These are phyloP conservation scores for Ceratorhiza oryzae-sativae DNA, from an alignment of 1,284 basidiomycete species.

Conservation along the genomic window DNA sequence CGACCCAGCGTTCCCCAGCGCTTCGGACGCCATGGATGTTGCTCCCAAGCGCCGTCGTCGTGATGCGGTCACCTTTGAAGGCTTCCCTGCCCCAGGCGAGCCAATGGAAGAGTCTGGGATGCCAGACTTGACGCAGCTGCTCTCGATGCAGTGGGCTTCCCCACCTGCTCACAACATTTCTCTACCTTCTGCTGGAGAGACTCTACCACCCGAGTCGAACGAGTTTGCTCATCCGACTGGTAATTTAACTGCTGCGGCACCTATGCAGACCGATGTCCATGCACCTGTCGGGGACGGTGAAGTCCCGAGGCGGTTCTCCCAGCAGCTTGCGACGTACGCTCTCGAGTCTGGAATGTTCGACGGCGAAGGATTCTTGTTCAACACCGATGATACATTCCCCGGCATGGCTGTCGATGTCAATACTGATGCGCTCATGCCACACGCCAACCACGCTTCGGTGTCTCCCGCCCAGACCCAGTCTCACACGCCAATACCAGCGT, in stretches of 20 bases:
- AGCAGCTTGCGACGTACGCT: conserved; percentile 26
- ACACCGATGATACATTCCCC: conserved; percentile 29
- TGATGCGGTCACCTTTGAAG: conserved; percentile 29
- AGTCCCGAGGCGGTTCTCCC: conserved; percentile 24
- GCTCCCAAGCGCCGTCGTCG: conserved; percentile 32
- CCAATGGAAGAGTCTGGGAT: background rate
- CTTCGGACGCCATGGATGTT: background rate
- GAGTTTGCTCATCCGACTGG: conserved; percentile 24
- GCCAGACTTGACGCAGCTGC: conserved; percentile 19
- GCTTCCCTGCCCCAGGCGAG: conserved; percentile 10
- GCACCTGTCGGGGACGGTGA: background rate
- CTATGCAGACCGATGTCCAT: too few species aligned
- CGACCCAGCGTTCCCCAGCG: background rate
- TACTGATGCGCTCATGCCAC: background rate
- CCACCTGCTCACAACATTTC: background rate
- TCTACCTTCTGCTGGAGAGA: background rate
- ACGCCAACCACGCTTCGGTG: background rate
- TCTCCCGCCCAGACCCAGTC: conserved; percentile 5
- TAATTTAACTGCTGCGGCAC: background rate
- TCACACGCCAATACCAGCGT: conserved; percentile 18
- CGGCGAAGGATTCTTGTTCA: conserved; percentile 18
- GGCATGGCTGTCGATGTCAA: conserved; percentile 24
- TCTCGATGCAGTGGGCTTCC: conserved; percentile 32
- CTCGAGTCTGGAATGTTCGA: conserved; percentile 35
- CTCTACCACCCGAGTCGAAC: conserved; percentile 9